Percentiles rank a stretch among this genome's conserved stretches.
Evolutionary conservation across 768 basidiomycete species (phyloP).

Genomic region (Suillus luteus): DNA sequence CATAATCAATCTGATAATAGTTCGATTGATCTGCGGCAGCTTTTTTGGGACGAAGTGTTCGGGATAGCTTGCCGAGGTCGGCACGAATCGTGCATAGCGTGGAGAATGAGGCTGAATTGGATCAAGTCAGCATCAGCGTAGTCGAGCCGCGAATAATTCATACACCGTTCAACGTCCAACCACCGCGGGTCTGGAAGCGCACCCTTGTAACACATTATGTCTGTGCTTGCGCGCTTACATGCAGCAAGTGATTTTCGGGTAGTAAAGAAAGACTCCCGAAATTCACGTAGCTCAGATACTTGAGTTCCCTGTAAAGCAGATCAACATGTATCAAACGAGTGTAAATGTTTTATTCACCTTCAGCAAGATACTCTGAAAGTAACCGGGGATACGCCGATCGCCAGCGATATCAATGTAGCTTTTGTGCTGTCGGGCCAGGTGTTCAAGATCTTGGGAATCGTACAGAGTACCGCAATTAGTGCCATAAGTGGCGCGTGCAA

Average conservation of each 20-base stretch:
- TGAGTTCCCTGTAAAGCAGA: conserved; percentile 26
- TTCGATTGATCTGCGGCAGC: not conserved
- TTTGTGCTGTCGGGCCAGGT: conserved; percentile 32
- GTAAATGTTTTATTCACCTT: conserved; percentile 26
- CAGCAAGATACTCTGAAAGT: conserved; percentile 41
- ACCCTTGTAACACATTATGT: conserved; percentile 15
- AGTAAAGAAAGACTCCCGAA: not conserved
- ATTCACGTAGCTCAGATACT: conserved; percentile 17
- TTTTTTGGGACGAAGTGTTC: conserved; percentile 4
- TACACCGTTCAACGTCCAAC: conserved; percentile 14
- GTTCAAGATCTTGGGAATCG: conserved; percentile 35
- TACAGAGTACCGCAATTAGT: conserved; percentile 31
- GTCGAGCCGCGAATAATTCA: not conserved
- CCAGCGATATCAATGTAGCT: conserved; percentile 31
- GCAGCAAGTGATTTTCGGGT: not conserved
- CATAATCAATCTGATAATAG: conserved; percentile 29
- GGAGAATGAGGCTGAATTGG: conserved; percentile 13
- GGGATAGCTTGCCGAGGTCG: conserved; percentile 11
- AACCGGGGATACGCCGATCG: conserved; percentile 28
- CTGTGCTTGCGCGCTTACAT: not conserved
- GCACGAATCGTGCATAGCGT: conserved; percentile 9
- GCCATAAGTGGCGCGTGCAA: conserved; percentile 44
- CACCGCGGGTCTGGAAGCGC: conserved; percentile 8
- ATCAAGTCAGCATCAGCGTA: not conserved
- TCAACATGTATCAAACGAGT: conserved; percentile 2